Conservation (phyloP, 352 stramenopile genomes). For the Pythium aphanidermatum region DNA sequence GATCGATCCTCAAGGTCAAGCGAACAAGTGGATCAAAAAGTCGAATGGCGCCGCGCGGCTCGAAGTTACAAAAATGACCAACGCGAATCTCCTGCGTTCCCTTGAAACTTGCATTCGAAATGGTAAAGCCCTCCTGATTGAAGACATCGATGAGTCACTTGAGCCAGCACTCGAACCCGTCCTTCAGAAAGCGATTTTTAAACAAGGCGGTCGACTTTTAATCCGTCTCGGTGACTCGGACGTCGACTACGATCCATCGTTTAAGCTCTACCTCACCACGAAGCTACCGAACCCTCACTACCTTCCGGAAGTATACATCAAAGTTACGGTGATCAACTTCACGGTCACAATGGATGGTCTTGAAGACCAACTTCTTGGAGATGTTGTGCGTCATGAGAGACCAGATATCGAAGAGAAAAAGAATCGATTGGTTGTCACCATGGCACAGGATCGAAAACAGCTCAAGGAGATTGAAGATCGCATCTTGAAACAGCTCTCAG, state of each 20-base stretch:
- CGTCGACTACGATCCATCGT: constrained; percentile 90
- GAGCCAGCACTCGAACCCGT: constrained; percentile 91
- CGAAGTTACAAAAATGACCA: constrained; percentile 88
- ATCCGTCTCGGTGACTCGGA: constrained; percentile 91
- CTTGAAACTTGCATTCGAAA: constrained; percentile 92
- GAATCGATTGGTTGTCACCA: constrained; percentile 89
- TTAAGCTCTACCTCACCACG: constrained; percentile 89
- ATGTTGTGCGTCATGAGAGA: constrained; percentile 88
- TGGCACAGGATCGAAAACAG: constrained; percentile 91
- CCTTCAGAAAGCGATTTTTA: constrained; percentile 91
- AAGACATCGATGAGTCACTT: constrained; percentile 90
- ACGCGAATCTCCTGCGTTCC: constrained; percentile 84
- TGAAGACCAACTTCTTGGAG: constrained; percentile 90
- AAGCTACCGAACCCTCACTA: constrained; percentile 94
- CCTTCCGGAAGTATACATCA: constrained; percentile 93
- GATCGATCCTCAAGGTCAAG: constrained; percentile 93
- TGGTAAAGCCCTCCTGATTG: constrained; percentile 87
- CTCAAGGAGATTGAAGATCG: constrained; percentile 91
- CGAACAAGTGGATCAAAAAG: constrained; percentile 95
- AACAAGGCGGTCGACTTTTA: constrained; percentile 81
- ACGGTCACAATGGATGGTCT: constrained; percentile 93
- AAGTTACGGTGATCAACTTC: constrained; percentile 96
- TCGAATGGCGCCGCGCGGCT: constrained; percentile 53
- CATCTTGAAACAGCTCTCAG: constrained; percentile 89
- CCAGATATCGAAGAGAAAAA: constrained; percentile 94